These are phyloP conservation scores for Monosporascus cannonballus DNA, from an alignment of 2,329 filamentous ascomycete species.

Conservation along the genomic window DNA sequence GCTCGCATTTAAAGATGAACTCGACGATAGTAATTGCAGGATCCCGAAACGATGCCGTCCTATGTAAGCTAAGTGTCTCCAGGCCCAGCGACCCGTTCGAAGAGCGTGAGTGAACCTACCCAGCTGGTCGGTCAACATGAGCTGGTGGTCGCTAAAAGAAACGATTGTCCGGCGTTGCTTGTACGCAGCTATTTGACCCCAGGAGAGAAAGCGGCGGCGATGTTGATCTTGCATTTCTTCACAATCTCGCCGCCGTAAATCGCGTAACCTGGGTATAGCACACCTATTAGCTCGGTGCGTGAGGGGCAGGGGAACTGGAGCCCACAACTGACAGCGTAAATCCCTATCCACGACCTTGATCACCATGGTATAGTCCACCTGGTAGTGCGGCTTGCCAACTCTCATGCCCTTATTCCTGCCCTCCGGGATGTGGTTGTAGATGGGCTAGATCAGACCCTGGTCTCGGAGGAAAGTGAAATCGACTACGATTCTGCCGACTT, in stretches of 20 bases:
- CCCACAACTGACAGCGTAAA: slow-evolving; percentile 14
- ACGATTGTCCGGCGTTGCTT: neutral
- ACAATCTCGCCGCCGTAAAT: slow-evolving; percentile 6
- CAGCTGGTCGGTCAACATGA: too few species aligned
- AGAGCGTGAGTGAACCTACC: too few species aligned
- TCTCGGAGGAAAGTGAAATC: slow-evolving; percentile 21
- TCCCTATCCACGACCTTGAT: slow-evolving; percentile 20
- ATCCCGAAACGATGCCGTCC: too few species aligned
- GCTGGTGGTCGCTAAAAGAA: neutral
- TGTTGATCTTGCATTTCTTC: slow-evolving; percentile 7
- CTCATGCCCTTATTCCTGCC: neutral
- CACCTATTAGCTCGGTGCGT: neutral
- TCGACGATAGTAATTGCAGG: too few species aligned
- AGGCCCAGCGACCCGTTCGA: too few species aligned
- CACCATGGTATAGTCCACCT: slow-evolving; percentile 17
- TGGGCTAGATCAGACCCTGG: slow-evolving; percentile 10
- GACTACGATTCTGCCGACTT: slow-evolving; percentile 17
- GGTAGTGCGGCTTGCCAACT: slow-evolving; percentile 10
- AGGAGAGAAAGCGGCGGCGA: slow-evolving; percentile 6
- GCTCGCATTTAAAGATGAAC: too few species aligned
- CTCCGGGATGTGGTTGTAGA: neutral
- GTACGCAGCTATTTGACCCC: slow-evolving; percentile 8
- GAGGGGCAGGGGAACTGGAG: neutral
- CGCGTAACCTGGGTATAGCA: slow-evolving; percentile 5
- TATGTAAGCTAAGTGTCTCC: too few species aligned